Percentiles rank a stretch among this genome's conserved stretches.
Conservation (phyloP, 1,284 basidiomycete genomes). For the Thecaphora frezii region DNA sequence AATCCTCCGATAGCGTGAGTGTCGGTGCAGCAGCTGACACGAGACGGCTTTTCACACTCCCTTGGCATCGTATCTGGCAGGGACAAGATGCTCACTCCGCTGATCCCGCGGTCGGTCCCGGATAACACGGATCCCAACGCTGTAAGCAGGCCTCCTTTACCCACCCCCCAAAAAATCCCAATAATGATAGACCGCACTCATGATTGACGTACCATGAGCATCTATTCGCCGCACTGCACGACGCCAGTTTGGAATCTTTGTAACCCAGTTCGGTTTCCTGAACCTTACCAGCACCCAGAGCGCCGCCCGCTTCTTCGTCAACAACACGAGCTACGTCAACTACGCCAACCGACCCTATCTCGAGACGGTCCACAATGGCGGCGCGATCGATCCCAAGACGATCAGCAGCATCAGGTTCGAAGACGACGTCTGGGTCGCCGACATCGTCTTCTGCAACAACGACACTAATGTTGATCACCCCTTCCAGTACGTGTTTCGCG, state of each 20-base stretch:
- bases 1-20: too few relatives aligned
- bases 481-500: conserved; percentile 10
- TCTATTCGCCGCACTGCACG: too few relatives aligned
- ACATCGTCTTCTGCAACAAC: conserved; percentile 58
- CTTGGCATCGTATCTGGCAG: neutral
- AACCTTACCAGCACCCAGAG: conserved; percentile 21
- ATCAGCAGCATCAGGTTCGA: conserved; percentile 21
- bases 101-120: conserved; percentile 17
- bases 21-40: too few relatives aligned
- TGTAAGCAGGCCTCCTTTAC: neutral
- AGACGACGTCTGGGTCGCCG: conserved; percentile 35
- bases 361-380: conserved; percentile 23
- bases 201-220: too few relatives aligned
- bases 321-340: conserved; percentile 33
- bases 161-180: too few relatives aligned
- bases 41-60: neutral
- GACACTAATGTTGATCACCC: conserved; percentile 57
- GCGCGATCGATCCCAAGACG: conserved; percentile 19
- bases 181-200: too few relatives aligned
- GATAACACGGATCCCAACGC: conserved; percentile 12
- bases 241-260: conserved; percentile 31
- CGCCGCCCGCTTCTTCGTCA: conserved; percentile 34
- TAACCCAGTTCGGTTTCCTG: conserved; percentile 27
- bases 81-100: neutral
- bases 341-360: conserved; percentile 51